Conservation (phyloP, 192 early-diverging fungal species). For the Coemansia sp. region DNA sequence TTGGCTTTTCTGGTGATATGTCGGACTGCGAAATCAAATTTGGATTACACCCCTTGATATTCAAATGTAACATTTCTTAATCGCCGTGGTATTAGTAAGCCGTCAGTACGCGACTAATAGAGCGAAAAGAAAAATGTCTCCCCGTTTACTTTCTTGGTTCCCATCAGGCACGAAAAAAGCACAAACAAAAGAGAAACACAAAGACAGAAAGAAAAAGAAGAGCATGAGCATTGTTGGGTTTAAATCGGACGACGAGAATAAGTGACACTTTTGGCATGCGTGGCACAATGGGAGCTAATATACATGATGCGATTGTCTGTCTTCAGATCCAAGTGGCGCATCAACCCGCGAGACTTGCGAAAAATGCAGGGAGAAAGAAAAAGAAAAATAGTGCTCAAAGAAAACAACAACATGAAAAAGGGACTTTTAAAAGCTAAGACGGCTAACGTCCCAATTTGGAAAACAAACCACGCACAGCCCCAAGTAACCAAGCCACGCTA, state of each 20-base stretch:
- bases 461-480: not conserved
- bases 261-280: not conserved
- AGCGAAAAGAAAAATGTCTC: not conserved
- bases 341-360: not conserved
- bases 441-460: not conserved
- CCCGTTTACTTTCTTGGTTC: not conserved
- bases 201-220: not conserved
- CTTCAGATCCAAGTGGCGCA: not conserved
- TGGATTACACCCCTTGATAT: not conserved
- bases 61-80: not conserved
- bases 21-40: not conserved
- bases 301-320: not conserved
- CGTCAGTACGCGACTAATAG: not conserved
- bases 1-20: not conserved
- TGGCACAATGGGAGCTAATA: not conserved
- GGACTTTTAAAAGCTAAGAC: not conserved
- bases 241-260: not conserved
- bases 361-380: not conserved
- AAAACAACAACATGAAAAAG: not conserved
- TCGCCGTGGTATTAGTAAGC: not conserved
- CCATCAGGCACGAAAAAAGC: not conserved
- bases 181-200: not conserved
- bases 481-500: not conserved
- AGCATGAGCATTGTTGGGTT: not conserved
- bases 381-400: not conserved